phyloP scores from a whole-genome alignment of 805 yeast species.

The Barnettozyma siamensis region DNA sequence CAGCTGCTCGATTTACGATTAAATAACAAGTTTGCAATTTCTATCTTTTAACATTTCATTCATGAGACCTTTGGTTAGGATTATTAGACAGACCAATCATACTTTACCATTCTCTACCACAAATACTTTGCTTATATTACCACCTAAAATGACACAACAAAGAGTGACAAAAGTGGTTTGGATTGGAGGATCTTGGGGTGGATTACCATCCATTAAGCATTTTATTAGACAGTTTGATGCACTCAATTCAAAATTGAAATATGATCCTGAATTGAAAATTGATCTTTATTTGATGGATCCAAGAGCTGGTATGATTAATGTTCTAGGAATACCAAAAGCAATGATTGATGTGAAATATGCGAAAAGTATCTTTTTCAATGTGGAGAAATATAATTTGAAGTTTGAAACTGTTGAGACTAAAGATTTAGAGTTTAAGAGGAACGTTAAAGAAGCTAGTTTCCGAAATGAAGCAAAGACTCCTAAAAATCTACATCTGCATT shows the following conservation, averaged over 20 bases:
- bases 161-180: background rate
- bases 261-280: slow-evolving; percentile 4
- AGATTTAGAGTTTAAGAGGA: slow-evolving; percentile 24
- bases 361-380: slow-evolving; percentile 26
- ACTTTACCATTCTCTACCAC: too few relatives aligned
- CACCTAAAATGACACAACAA: background rate
- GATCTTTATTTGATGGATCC: slow-evolving; percentile 34
- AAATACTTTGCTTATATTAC: too few relatives aligned
- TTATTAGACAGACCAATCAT: too few relatives aligned
- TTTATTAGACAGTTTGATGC: background rate
- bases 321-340: slow-evolving; percentile 34
- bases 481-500: slow-evolving; percentile 13
- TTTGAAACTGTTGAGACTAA: slow-evolving; percentile 31
- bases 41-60: too few relatives aligned
- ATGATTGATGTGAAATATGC: slow-evolving; percentile 35
- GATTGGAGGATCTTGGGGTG: background rate
- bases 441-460: slow-evolving; percentile 2
- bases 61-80: too few relatives aligned
- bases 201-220: background rate
- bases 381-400: slow-evolving; percentile 20
- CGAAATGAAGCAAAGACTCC: slow-evolving; percentile 8
- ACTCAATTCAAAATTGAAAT: background rate
- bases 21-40: too few relatives aligned
- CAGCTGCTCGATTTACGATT: too few relatives aligned
- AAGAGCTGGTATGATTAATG: slow-evolving; percentile 34